A percentile compares a stretch with the other conserved stretches of the same genome.
Conservation (phyloP, 257 asterid species). For the Plantago major region DNA sequence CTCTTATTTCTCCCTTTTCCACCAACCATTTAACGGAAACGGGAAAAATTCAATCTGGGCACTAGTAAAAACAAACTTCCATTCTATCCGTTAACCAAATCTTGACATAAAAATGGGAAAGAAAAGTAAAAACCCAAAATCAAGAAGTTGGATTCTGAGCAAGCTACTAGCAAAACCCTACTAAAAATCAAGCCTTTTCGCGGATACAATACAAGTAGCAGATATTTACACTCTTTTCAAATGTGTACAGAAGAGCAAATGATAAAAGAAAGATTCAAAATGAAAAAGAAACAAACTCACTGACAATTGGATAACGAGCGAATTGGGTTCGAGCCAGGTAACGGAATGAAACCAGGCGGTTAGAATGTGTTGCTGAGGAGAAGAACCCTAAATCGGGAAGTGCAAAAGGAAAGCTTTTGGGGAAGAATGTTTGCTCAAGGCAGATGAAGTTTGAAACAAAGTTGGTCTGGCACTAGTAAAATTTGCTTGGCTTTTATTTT, state of each 20-base stretch:
- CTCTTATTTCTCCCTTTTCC: background rate
- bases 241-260: background rate
- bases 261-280: background rate
- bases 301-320: constrained; percentile 12
- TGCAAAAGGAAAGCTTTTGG: constrained; percentile 27
- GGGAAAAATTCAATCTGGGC: constrained; percentile 24
- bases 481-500: constrained; percentile 7
- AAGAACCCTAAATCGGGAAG: constrained; percentile 36
- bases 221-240: background rate
- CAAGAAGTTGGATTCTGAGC: constrained; percentile 8
- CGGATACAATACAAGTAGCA: background rate
- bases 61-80: constrained; percentile 31
- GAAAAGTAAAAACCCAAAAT: background rate
- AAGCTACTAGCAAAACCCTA: constrained; percentile 24
- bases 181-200: background rate
- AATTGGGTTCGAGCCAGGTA: constrained; percentile 7
- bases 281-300: constrained; percentile 24
- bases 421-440: constrained; percentile 18
- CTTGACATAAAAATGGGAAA: background rate
- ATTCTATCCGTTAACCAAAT: constrained; percentile 25
- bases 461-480: constrained; percentile 23
- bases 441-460: constrained; percentile 19
- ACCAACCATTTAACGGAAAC: background rate
- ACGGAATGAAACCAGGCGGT: constrained; percentile 9
- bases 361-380: constrained; percentile 4